Evolutionary conservation across 2,329 filamentous ascomycete genomes (phyloP).

Genomic region (Scedosporium aurantiacum): DNA sequence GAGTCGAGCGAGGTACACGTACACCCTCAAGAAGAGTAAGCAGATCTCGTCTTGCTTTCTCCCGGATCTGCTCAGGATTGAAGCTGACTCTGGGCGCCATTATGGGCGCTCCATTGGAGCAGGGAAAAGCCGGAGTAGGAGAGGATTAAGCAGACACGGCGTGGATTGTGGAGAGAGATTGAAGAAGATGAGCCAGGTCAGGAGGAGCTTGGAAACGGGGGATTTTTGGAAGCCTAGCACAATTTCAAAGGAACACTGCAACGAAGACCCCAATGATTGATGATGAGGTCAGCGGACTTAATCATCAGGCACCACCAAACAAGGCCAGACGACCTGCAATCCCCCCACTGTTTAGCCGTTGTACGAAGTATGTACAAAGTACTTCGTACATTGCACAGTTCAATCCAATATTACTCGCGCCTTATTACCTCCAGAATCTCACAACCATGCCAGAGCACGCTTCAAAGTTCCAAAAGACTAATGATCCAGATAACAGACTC

Average conservation of each 20-base stretch:
- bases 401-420: too few species aligned
- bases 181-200: constrained; percentile 5
- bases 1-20: constrained; percentile 39
- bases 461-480: too few species aligned
- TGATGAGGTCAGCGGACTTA: background rate
- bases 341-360: too few species aligned
- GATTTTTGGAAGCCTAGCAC: background rate
- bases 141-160: background rate
- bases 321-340: too few species aligned
- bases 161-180: background rate
- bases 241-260: background rate
- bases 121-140: constrained; percentile 9
- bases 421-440: too few species aligned
- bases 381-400: too few species aligned
- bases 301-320: background rate
- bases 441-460: too few species aligned
- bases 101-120: constrained; percentile 36
- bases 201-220: background rate
- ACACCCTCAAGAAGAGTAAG: constrained; percentile 89
- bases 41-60: constrained; percentile 78
- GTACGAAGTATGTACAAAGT: too few species aligned
- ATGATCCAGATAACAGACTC: too few species aligned
- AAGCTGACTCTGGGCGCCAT: constrained; percentile 65
- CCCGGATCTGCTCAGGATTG: constrained; percentile 63
- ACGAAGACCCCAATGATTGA: constrained; percentile 10